Conservation (phyloP, 306 rosid genomes). For the Trifolium repens region DNA sequence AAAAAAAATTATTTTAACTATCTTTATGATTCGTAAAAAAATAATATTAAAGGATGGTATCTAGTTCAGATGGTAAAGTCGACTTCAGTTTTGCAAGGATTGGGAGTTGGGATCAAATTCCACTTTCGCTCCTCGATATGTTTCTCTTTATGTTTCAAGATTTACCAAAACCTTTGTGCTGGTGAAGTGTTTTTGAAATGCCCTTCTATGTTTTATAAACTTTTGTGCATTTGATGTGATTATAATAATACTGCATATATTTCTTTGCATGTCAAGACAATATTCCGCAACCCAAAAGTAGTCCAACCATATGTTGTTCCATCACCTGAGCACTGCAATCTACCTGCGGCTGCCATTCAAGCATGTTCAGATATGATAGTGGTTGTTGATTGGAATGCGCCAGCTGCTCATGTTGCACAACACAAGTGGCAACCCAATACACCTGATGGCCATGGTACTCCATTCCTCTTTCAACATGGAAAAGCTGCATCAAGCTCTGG, state of each 20-base stretch:
- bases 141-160: constrained; percentile 20
- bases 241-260: constrained; percentile 35
- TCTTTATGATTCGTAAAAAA: background rate
- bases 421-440: constrained; percentile 99
- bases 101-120: constrained; percentile 2
- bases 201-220: constrained; percentile 32
- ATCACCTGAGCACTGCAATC: constrained; percentile 84
- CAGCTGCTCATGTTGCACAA: constrained; percentile 89
- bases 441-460: constrained; percentile 96
- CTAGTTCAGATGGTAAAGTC: background rate
- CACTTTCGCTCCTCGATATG: background rate
- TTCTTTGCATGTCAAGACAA: constrained; percentile 72
- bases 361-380: constrained; percentile 85
- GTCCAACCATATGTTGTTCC: constrained; percentile 83
- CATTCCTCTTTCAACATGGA: constrained; percentile 94
- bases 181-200: constrained; percentile 33
- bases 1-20: background rate
- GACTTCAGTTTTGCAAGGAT: background rate
- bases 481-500: constrained; percentile 62
- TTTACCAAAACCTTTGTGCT: constrained; percentile 27
- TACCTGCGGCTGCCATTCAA: constrained; percentile 92
- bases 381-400: constrained; percentile 81
- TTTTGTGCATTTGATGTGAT: constrained; percentile 33
- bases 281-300: constrained; percentile 87
- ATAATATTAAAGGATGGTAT: background rate